phyloP scores from a whole-genome alignment of 2,329 filamentous ascomycete species.

The Karstenula rhodostoma region DNA sequence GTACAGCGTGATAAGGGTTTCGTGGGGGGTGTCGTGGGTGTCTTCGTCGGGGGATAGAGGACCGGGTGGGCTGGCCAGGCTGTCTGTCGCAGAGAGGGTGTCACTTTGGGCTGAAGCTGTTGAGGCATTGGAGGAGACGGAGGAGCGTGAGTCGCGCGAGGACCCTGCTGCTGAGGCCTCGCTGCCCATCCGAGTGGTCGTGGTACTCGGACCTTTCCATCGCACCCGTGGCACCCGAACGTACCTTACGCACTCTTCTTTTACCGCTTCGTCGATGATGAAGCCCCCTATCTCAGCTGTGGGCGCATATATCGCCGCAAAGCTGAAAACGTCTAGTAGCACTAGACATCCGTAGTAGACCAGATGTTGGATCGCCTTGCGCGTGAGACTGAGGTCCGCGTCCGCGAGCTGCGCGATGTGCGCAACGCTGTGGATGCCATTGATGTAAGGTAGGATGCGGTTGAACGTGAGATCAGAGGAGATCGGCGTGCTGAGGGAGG shows the following conservation, averaged over 20 bases:
- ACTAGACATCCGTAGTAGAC: conserved; percentile 92
- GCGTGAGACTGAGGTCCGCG: conserved; percentile 84
- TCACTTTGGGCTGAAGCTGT: conserved; percentile 30
- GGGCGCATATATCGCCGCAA: conserved; percentile 87
- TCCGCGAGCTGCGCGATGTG: conserved; percentile 86
- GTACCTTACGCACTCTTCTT: conserved; percentile 88
- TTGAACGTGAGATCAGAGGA: conserved; percentile 78
- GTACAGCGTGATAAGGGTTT: conserved; percentile 79
- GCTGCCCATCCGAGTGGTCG: conserved; percentile 19
- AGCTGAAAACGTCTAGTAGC: conserved; percentile 94
- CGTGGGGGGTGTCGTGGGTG: conserved; percentile 31
- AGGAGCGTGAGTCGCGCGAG: conserved; percentile 29
- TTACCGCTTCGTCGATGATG: conserved; percentile 75
- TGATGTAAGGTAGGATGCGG: conserved; percentile 83
- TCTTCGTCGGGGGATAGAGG: conserved; percentile 1
- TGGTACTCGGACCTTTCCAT: conserved; percentile 22
- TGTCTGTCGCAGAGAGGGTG: conserved; percentile 23
- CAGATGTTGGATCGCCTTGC: conserved; percentile 85
- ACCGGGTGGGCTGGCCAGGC: conserved; percentile 22
- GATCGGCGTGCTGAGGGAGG: conserved; percentile 54
- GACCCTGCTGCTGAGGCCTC: conserved; percentile 24
- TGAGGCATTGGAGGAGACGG: conserved; percentile 28
- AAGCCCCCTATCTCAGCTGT: conserved; percentile 82
- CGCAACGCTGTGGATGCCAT: conserved; percentile 88
- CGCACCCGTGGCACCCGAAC: conserved; percentile 61